These are phyloP conservation scores for Helianthus tuberosus DNA, from an alignment of 129 eudicot species.

Conservation along the genomic window DNA sequence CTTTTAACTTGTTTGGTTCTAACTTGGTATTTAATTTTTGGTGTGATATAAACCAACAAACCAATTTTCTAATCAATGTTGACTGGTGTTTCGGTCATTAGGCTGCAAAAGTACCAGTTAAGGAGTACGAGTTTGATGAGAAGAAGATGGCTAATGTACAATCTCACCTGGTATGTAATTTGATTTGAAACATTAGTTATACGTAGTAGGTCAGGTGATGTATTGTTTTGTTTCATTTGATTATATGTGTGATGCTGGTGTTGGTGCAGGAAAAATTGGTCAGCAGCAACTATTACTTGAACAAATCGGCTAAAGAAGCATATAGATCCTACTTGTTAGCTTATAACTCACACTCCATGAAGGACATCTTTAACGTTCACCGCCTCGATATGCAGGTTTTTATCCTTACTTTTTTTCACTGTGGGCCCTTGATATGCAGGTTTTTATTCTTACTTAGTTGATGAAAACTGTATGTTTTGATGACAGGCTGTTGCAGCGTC, in stretches of 20 bases:
- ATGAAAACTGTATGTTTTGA: conserved; percentile 5
- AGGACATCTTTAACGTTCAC: conserved; percentile 85
- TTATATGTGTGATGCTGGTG: neutral
- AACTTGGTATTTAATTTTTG: neutral
- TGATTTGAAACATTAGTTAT: neutral
- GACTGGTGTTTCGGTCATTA: conserved; percentile 27
- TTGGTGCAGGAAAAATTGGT: conserved; percentile 82
- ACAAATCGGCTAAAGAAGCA: conserved; percentile 92
- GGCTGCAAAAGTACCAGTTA: conserved; percentile 86
- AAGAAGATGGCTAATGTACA: conserved; percentile 79
- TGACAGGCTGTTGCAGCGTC: conserved; percentile 90
- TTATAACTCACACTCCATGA: conserved; percentile 89
- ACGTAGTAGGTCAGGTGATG: no score
- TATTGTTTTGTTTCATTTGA: neutral
- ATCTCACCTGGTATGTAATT: conserved; percentile 68
- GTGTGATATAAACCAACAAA: conserved; percentile 1
- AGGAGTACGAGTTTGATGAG: conserved; percentile 76
- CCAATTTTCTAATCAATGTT: neutral
- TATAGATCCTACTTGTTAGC: conserved; percentile 80
- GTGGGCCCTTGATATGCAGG: no score
- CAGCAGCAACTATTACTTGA: conserved; percentile 65
- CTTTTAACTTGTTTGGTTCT: neutral
- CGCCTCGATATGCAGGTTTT: conserved; percentile 82
- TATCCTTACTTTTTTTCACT: neutral
- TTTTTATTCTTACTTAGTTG: neutral